Evolutionary conservation across 768 basidiomycete species (phyloP).

Genomic region (Naganishia vaughanmartiniae): DNA sequence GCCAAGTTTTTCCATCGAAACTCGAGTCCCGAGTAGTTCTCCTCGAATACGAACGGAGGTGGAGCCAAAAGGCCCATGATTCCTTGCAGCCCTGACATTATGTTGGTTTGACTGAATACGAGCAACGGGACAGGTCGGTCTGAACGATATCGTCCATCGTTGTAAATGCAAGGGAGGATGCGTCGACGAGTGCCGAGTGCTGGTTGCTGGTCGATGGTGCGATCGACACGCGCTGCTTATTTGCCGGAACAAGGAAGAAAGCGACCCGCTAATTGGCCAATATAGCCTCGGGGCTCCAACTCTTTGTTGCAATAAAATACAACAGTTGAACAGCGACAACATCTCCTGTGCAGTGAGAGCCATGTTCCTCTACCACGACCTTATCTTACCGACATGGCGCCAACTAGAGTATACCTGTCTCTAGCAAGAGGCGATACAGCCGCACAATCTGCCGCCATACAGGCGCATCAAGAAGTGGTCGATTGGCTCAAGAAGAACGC

Average conservation of each 20-base stretch:
- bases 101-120: neutral
- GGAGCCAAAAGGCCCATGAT: slow-evolving; percentile 19
- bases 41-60: slow-evolving; percentile 7
- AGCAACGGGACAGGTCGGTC: neutral
- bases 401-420: slow-evolving; percentile 2
- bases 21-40: slow-evolving; percentile 68
- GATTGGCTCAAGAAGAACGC: slow-evolving; percentile 54
- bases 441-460: neutral
- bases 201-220: neutral
- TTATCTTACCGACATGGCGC: neutral
- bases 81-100: slow-evolving; percentile 14
- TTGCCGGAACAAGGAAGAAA: neutral
- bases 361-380: neutral
- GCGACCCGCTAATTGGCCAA: slow-evolving; percentile 5
- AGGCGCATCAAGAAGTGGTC: slow-evolving; percentile 45
- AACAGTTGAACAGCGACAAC: too few relatives aligned
- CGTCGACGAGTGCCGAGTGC: neutral
- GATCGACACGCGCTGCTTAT: slow-evolving; percentile 1
- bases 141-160: neutral
- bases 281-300: neutral
- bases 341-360: too few relatives aligned
- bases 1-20: slow-evolving; percentile 70
- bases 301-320: too few relatives aligned
- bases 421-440: slow-evolving; percentile 6
- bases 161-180: neutral